phyloP scores from a whole-genome alignment of 2,329 filamentous ascomycete genomes.

The Aspergillus melleus region DNA sequence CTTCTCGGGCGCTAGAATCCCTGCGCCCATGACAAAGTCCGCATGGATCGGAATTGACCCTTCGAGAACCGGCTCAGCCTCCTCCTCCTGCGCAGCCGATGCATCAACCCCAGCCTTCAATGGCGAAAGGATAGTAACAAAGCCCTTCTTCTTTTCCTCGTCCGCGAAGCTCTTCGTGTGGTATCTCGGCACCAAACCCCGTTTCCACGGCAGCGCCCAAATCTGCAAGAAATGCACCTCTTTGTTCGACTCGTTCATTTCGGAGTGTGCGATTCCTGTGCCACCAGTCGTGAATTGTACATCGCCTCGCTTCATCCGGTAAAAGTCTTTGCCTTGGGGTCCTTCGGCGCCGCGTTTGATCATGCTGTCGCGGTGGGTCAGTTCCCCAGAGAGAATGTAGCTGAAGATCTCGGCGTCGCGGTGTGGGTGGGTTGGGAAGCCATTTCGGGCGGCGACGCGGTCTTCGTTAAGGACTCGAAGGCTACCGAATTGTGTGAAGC shows the following conservation, averaged over 20 bases:
- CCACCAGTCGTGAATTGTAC: constrained; percentile 91
- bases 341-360: constrained; percentile 67
- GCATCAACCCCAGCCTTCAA: constrained; percentile 67
- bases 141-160: constrained; percentile 67
- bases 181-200: constrained; percentile 71
- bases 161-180: constrained; percentile 73
- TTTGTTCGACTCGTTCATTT: constrained; percentile 72
- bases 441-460: constrained; percentile 69
- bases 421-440: constrained; percentile 84
- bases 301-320: constrained; percentile 72
- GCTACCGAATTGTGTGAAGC: constrained; percentile 68
- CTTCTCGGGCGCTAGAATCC: constrained; percentile 65
- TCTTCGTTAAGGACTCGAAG: constrained; percentile 89
- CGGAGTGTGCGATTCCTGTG: constrained; percentile 75
- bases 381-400: constrained; percentile 80
- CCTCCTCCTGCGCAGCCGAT: constrained; percentile 62
- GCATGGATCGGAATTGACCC: constrained; percentile 81
- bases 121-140: constrained; percentile 75
- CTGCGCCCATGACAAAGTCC: constrained; percentile 79
- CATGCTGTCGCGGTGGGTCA: constrained; percentile 87
- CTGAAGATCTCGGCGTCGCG: constrained; percentile 87
- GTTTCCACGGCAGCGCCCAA: constrained; percentile 78
- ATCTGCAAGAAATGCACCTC: constrained; percentile 86
- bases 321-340: constrained; percentile 62
- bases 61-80: constrained; percentile 60